Evolutionary conservation across 371 early-diverging fungal species (phyloP), one percentile per base, ranked within the genome.

Genomic region (Gilbertella persicaria): DNA sequence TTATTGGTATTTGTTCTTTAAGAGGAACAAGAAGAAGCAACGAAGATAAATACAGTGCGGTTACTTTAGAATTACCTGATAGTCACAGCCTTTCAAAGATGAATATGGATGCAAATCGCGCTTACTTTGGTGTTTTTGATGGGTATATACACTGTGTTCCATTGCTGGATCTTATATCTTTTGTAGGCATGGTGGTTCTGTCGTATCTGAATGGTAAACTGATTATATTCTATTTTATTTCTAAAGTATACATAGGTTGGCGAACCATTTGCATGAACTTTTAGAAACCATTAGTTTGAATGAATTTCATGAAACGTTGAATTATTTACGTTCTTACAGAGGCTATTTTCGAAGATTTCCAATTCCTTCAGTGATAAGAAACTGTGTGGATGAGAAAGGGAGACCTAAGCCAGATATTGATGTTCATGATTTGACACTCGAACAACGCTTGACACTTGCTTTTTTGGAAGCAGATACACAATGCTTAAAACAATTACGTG

Each of bases 71-170:
- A 26, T 24, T 81, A 8, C 60, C 69, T 13, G 28, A 40, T 5
- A 41, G 53, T 0, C 25, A 48, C 4, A 26, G 40, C 16, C 5
- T 68, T 21, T 48, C 41, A 5, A 44, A 50, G 0, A 64, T 71
- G 67, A 60, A 62, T 35, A 67, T 64, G 25, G 71, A 74, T 19
- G 62, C 69, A 0, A 60, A 66, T 41, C 50, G 71, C 26, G 71
- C 66, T 17, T 81, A 81, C 55, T 61, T 81, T 62, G 82, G 78
- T 44, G 55, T 81, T 5, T 81, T 79, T 61, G 82, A 81, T 45
- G 82, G 82, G 82, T 79, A 67, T 55, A 14, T 25, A 29, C 2
- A 38, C 1, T 29, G 12, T 28, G 1, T 50, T 40, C 25, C 4
- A 17, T 13, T 37, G 3, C 12, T 19, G 23, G 14, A 17, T 48